phyloP scores from a whole-genome alignment of 257 asterid species.

The Penstemon newberryi region DNA sequence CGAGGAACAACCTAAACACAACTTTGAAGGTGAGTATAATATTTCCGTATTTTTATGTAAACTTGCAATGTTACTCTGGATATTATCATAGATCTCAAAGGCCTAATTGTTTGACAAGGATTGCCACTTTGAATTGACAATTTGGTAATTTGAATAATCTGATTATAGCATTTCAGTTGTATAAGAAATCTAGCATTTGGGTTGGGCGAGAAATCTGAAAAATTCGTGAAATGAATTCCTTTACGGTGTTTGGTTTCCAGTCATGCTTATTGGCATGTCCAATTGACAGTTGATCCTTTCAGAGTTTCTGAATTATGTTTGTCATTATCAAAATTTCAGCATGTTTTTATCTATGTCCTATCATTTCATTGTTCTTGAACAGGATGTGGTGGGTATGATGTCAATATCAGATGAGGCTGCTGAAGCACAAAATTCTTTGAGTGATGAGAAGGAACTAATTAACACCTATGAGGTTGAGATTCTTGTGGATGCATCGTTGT shows the following conservation, averaged over 20 bases:
- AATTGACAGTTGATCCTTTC: constrained; percentile 4
- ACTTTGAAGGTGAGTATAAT: constrained; percentile 71
- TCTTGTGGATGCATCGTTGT: constrained; percentile 21
- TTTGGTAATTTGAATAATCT: background rate
- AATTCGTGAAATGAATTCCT: background rate
- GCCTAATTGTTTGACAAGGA: background rate
- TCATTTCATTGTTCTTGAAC: constrained; percentile 30
- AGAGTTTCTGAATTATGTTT: constrained; percentile 9
- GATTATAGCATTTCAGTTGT: background rate
- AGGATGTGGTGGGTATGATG: constrained; percentile 99
- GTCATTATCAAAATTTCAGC: background rate
- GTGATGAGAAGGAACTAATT: constrained; percentile 91
- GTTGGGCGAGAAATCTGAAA: background rate
- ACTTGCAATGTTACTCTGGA: constrained; percentile 14
- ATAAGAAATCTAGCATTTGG: background rate
- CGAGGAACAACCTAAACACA: constrained; percentile 89
- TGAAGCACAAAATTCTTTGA: constrained; percentile 81
- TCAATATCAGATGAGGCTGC: constrained; percentile 94
- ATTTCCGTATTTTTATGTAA: constrained; percentile 7
- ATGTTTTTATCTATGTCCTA: constrained; percentile 14
- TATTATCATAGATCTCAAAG: constrained; percentile 19
- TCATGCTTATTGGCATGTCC: constrained; percentile 10
- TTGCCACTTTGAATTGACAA: background rate
- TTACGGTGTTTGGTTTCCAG: background rate
- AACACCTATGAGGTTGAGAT: constrained; percentile 81